Conservation (phyloP, 345 rosid species). For the Turnera subulata region DNA sequence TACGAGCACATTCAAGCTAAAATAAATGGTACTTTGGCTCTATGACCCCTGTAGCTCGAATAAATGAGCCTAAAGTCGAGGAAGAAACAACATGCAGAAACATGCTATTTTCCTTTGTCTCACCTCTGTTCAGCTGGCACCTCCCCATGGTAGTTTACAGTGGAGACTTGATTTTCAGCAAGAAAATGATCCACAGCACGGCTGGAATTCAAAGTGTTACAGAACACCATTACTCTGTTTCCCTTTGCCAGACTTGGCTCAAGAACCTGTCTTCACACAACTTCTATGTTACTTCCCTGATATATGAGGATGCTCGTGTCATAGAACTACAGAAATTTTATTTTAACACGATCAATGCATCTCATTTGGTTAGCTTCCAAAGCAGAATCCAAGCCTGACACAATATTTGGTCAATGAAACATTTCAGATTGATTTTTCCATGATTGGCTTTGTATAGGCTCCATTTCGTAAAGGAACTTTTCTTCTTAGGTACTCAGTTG, state of each 20-base stretch:
- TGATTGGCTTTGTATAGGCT: no score
- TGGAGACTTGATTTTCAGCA: slow-evolving; percentile 64
- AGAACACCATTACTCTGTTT: slow-evolving; percentile 89
- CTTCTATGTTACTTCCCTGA: slow-evolving; percentile 10
- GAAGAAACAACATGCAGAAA: neutral
- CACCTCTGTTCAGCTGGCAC: slow-evolving; percentile 95
- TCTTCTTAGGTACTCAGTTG: no score
- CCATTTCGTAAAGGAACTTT: no score
- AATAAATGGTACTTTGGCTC: neutral
- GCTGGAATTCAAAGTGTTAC: slow-evolving; percentile 87
- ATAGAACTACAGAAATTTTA: no score
- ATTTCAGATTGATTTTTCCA: no score
- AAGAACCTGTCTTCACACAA: slow-evolving; percentile 63
- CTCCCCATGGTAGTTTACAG: slow-evolving; percentile 95
- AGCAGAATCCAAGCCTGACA: no score
- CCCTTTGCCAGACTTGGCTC: slow-evolving; percentile 95
- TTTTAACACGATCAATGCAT: no score
- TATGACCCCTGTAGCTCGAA: neutral
- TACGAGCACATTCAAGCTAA: neutral
- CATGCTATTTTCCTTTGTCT: slow-evolving; percentile 17
- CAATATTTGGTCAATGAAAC: no score
- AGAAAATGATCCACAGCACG: slow-evolving; percentile 94
- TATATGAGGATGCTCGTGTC: slow-evolving; percentile 1
- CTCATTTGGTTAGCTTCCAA: no score
- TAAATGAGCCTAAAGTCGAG: neutral